A percentile compares a stretch with the other conserved stretches of the same genome.
phyloP scores from a whole-genome alignment of 2,329 filamentous ascomycete genomes.

The Fusarium avenaceum region DNA sequence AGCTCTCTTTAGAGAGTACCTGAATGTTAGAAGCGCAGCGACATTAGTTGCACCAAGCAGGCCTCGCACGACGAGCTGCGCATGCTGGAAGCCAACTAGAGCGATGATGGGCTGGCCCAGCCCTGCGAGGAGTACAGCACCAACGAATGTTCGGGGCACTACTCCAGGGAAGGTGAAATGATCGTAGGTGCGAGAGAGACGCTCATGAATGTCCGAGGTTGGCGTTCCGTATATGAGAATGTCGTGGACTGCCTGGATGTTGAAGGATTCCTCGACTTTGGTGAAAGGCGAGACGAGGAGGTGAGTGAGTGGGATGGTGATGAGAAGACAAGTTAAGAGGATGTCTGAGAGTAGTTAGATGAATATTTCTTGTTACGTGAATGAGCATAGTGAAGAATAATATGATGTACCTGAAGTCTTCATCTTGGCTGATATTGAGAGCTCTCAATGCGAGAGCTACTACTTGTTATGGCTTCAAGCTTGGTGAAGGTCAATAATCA shows the following conservation, averaged over 20 bases:
- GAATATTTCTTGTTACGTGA: not conserved
- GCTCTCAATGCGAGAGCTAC: constrained; percentile 11
- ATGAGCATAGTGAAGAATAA: not conserved
- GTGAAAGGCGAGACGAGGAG: constrained; percentile 86
- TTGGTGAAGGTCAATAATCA: constrained; percentile 1
- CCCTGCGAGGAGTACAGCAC: constrained; percentile 80
- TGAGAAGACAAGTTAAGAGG: constrained; percentile 49
- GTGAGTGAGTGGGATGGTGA: constrained; percentile 76
- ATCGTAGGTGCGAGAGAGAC: constrained; percentile 78
- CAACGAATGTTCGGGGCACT: constrained; percentile 91
- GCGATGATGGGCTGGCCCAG: constrained; percentile 75
- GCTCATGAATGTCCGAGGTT: constrained; percentile 64
- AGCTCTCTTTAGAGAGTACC: constrained; percentile 70
- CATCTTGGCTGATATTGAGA: constrained; percentile 38
- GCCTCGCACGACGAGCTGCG: constrained; percentile 76
- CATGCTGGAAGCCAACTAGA: constrained; percentile 67
- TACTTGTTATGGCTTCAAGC: constrained; percentile 1
- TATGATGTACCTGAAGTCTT: constrained; percentile 36
- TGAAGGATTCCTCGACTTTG: constrained; percentile 99
- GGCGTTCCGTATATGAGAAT: constrained; percentile 86
- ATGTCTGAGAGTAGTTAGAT: constrained; percentile 43
- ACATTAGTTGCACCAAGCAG: constrained; percentile 84
- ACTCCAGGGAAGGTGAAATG: constrained; percentile 92
- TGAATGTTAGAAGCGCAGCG: constrained; percentile 74
- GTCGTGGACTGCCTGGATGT: constrained; percentile 93